A percentile compares a stretch with the other conserved stretches of the same genome.
Evolutionary conservation across 2,329 filamentous ascomycete species (phyloP).

Genomic region (Thelonectria rubi): DNA sequence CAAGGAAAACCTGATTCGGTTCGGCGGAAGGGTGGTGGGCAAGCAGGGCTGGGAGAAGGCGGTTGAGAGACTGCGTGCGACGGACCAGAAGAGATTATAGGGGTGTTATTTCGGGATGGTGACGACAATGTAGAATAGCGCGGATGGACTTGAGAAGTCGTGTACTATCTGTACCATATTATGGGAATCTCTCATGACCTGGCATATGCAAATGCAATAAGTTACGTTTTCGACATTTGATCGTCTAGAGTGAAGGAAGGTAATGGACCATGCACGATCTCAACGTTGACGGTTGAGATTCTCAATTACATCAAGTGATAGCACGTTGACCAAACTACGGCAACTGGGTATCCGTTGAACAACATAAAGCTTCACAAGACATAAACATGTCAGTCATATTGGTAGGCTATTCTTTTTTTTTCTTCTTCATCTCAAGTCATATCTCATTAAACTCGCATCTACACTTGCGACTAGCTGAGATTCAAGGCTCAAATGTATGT

Average conservation of each 20-base stretch:
- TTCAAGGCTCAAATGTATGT: constrained; percentile 21
- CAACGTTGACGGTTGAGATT: background rate
- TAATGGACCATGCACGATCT: background rate
- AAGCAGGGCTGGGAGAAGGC: constrained; percentile 62
- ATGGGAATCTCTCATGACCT: constrained; percentile 42
- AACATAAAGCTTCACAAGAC: background rate
- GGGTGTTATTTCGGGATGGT: constrained; percentile 6
- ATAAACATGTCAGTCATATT: constrained; percentile 1
- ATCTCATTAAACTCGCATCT: constrained; percentile 30
- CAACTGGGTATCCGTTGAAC: background rate
- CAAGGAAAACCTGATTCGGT: constrained; percentile 83
- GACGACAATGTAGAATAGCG: constrained; percentile 30
- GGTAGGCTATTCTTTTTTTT: constrained; percentile 28
- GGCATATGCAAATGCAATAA: constrained; percentile 39
- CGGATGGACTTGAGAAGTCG: constrained; percentile 35
- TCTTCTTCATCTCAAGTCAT: constrained; percentile 27
- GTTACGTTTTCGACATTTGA: constrained; percentile 12
- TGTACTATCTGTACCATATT: constrained; percentile 48
- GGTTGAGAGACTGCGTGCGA: constrained; percentile 59
- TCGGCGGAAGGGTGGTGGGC: constrained; percentile 68
- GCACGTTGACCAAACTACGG: background rate
- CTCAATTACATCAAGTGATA: no score
- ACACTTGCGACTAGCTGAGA: constrained; percentile 15
- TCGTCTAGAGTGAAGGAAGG: background rate
- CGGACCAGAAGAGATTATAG: constrained; percentile 62